Base-by-base conservation (phyloP, 176 grass and related monocot species). In the Leersia perrieri region DNA sequence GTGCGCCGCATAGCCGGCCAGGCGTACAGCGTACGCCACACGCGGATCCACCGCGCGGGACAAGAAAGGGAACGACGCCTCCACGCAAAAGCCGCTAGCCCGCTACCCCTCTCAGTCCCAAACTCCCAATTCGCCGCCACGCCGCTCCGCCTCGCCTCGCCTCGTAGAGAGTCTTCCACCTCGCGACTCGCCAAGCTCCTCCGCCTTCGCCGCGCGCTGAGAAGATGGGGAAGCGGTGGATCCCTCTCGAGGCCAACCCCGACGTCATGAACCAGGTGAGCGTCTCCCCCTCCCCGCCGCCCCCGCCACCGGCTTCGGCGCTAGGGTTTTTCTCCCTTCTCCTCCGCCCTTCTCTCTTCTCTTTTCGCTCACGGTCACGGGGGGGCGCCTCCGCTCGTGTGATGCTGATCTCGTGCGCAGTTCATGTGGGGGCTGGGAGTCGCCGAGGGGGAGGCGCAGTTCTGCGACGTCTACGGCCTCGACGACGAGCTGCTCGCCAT, bases 211-310 rank as follows among this genome's bases (percentile, higher is more conserved):
- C 31, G 80, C 69, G 45, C 58, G 66, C 82, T 71, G 72, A 78
- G 35, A 55, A 70, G 44, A 88, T 90, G 86, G 92, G 76, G 70
- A 98, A 98, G 82, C 85, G 96, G 33, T 98, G 96, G 96, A 69
- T 95, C 84, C 96, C 96, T 5, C 92, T 98, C 75, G 96, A 98
- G 84, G 92, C 96, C 34, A 98, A 98, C 82, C 96, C 96, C 34
- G 92, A 98, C 72, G 96, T 98, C 79, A 93, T 98, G 90, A 98
- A 93, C 87, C 96, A 98, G 96, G 96, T 95, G 57, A 85, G 66
- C 23, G 45, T 0, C 9, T 32, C 34, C 20, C 31, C 15, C 9
- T 40, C 7, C 53, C 29, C 5, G 60, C 9, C 7, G 9, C 60
- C 16, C 36, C 2, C 75, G 3, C 12, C 42, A n/a, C n/a, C n/a